Evolutionary conservation across 2,329 filamentous ascomycete genomes (phyloP).

Genomic region (Colletotrichum sp.): DNA sequence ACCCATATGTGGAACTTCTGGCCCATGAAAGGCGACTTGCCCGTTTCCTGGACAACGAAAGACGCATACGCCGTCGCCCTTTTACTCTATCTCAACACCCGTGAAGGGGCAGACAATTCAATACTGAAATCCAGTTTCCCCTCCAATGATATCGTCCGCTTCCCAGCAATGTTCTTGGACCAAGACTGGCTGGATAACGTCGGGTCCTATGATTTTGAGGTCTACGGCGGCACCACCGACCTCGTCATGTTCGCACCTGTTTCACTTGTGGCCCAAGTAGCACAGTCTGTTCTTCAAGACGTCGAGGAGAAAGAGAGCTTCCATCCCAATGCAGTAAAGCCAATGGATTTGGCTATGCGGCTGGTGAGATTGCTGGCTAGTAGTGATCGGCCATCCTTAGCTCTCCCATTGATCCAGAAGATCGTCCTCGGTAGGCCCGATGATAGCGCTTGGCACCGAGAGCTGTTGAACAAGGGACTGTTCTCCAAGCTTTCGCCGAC

Average conservation of each 20-base stretch:
- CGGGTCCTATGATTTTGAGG: not conserved
- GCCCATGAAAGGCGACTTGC: not conserved
- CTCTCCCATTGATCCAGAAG: not conserved
- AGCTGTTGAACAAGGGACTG: not conserved
- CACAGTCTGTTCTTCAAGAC: not conserved
- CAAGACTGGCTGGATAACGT: not conserved
- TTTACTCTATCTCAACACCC: not conserved
- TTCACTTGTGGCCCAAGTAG: not conserved
- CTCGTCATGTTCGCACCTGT: not conserved
- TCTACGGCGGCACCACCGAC: not conserved
- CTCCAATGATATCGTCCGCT: not conserved
- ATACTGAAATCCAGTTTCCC: not conserved
- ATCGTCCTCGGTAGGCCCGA: not conserved
- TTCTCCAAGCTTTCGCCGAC: not conserved
- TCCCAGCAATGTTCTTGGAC: not conserved
- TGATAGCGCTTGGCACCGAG: slow-evolving; percentile 3
- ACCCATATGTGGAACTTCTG: not conserved
- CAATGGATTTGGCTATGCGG: not conserved
- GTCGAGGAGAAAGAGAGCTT: not conserved
- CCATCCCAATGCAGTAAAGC: not conserved
- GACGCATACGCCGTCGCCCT: not conserved
- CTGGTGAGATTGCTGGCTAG: not conserved
- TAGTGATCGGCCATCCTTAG: not conserved
- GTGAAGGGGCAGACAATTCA: not conserved
- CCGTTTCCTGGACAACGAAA: not conserved